These are phyloP conservation scores for Penicillium polonicum DNA, from an alignment of 2,329 filamentous ascomycete genomes.

Conservation along the genomic window DNA sequence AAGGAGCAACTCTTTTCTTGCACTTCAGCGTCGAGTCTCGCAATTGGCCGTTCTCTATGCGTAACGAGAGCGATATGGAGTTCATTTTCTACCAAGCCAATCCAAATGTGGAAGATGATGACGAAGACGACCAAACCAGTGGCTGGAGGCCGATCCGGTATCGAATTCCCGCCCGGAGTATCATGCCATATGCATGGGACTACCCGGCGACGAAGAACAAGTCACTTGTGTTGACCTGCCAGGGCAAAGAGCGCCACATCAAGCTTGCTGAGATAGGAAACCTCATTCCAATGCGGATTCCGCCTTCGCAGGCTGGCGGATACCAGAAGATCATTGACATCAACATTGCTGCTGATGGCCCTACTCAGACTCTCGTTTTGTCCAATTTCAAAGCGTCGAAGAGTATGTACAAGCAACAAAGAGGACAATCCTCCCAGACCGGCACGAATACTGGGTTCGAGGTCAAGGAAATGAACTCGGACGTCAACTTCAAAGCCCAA, in stretches of 20 bases:
- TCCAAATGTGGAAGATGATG: constrained; percentile 89
- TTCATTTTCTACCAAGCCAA: constrained; percentile 96
- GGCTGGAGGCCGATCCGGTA: constrained; percentile 93
- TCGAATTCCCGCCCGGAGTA: constrained; percentile 85
- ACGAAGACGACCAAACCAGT: constrained; percentile 73
- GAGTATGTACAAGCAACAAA: constrained; percentile 79
- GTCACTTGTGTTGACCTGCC: constrained; percentile 79
- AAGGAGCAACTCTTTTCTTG: constrained; percentile 89
- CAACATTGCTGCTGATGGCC: constrained; percentile 91
- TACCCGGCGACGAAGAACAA: constrained; percentile 97
- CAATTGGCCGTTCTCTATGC: constrained; percentile 98
- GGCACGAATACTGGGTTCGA: constrained; percentile 74
- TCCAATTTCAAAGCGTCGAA: constrained; percentile 92
- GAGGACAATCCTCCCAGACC: constrained; percentile 54
- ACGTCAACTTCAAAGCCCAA: constrained; percentile 84
- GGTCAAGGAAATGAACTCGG: constrained; percentile 86
- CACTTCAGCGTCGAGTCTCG: constrained; percentile 87
- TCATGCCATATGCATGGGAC: constrained; percentile 99
- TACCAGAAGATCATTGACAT: constrained; percentile 89
- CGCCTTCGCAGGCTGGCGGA: constrained; percentile 59
- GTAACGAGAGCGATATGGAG: constrained; percentile 95
- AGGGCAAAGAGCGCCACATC: constrained; percentile 81
- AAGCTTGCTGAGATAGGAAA: constrained; percentile 97
- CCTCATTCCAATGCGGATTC: constrained; percentile 87
- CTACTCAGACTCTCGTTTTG: constrained; percentile 88